These are phyloP conservation scores for Kodamaea suecica DNA, from an alignment of 1,139 yeast genomes.

Conservation along the genomic window DNA sequence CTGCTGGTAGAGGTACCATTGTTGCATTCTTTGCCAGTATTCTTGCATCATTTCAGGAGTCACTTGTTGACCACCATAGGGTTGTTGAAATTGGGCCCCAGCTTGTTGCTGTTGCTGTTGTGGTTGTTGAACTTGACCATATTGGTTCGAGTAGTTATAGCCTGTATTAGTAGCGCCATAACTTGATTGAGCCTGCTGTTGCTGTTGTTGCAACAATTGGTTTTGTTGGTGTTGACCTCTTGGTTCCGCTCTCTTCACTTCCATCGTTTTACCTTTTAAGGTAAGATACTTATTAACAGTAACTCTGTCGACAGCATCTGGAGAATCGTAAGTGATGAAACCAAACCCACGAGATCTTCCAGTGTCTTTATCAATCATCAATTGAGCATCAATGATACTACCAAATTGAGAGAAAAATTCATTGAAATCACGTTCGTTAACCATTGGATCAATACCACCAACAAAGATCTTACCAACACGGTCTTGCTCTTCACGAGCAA, in stretches of 20 bases:
- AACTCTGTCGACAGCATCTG: slow-evolving; percentile 91
- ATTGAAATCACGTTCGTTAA: slow-evolving; percentile 87
- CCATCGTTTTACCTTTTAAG: slow-evolving; percentile 88
- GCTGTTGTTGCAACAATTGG: slow-evolving; percentile 38
- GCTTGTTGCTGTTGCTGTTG: slow-evolving; percentile 20
- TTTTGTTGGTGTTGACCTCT: slow-evolving; percentile 54
- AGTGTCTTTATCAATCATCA: slow-evolving; percentile 96
- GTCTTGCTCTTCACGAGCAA: slow-evolving; percentile 97
- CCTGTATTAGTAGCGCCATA: slow-evolving; percentile 15
- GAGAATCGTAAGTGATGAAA: slow-evolving; percentile 92
- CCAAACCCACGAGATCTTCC: slow-evolving; percentile 99
- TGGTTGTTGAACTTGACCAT: slow-evolving; percentile 30
- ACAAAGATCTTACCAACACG: slow-evolving; percentile 96
- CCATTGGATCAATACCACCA: slow-evolving; percentile 97
- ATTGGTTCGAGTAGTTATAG: slow-evolving; percentile 32
- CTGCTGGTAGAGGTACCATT: slow-evolving; percentile 65
- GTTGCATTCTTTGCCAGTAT: slow-evolving; percentile 84
- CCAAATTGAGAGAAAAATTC: slow-evolving; percentile 89
- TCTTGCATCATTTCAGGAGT: slow-evolving; percentile 85
- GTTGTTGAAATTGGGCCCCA: slow-evolving; percentile 22
- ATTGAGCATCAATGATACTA: slow-evolving; percentile 90
- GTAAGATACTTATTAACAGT: slow-evolving; percentile 79
- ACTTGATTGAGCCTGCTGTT: slow-evolving; percentile 20
- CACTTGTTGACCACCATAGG: slow-evolving; percentile 41
- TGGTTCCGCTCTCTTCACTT: slow-evolving; percentile 98